These are phyloP conservation scores for Fusarium metavorans DNA, from an alignment of 2,329 filamentous ascomycete species.

Conservation along the genomic window DNA sequence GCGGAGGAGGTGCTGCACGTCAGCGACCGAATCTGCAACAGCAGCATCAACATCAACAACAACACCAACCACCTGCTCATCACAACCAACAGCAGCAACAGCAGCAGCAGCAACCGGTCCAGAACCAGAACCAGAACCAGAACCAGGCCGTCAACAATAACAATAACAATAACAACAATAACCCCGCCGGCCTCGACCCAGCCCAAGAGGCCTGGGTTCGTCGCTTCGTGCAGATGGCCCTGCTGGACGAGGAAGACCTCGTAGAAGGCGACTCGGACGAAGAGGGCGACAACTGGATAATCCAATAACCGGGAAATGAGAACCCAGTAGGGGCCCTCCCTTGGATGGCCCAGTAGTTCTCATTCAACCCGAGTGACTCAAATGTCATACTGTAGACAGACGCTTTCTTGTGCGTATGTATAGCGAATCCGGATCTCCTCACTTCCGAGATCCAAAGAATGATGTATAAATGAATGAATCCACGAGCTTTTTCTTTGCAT, in stretches of 20 bases:
- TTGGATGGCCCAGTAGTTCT: neutral
- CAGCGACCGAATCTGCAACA: slow-evolving; percentile 37
- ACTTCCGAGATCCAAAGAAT: slow-evolving; percentile 15
- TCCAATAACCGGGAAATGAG: slow-evolving; percentile 32
- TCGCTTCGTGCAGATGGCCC: slow-evolving; percentile 65
- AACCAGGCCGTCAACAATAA: slow-evolving; percentile 26
- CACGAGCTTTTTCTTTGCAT: slow-evolving; percentile 1
- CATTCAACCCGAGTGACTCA: neutral
- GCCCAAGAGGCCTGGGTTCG: slow-evolving; percentile 65
- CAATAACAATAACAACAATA: slow-evolving; percentile 11
- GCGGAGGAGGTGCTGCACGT: slow-evolving; percentile 44
- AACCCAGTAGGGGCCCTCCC: neutral
- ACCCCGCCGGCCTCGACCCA: slow-evolving; percentile 55
- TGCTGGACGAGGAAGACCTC: slow-evolving; percentile 65
- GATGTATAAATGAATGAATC: slow-evolving; percentile 16
- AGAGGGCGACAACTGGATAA: slow-evolving; percentile 46
- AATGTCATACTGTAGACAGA: slow-evolving; percentile 12
- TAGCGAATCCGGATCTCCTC: slow-evolving; percentile 31
- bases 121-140: slow-evolving; percentile 37
- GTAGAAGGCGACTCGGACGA: slow-evolving; percentile 57
- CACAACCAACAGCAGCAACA: slow-evolving; percentile 20
- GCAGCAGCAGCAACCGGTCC: slow-evolving; percentile 36
- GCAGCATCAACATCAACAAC: slow-evolving; percentile 34
- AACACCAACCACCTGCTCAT: neutral
- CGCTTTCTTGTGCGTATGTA: slow-evolving; percentile 4